A percentile compares a stretch with the other conserved stretches of the same genome.
Evolutionary conservation across 2,329 filamentous ascomycete species (phyloP).

Genomic region (Epichloe sibirici): DNA sequence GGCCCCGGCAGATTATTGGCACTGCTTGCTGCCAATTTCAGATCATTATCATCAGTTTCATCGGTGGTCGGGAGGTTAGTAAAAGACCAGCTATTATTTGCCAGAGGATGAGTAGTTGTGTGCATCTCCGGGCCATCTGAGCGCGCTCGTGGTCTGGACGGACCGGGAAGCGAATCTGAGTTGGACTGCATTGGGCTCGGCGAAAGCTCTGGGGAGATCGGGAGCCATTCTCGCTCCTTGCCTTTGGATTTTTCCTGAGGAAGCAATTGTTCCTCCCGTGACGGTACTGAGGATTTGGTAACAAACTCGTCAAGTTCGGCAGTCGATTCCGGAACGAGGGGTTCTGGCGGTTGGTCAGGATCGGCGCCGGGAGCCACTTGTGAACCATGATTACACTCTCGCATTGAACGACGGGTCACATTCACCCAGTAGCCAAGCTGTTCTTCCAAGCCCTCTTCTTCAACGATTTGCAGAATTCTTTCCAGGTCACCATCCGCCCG

Average conservation of each 20-base stretch:
- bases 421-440: conserved; percentile 48
- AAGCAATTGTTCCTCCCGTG: neutral
- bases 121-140: conserved; percentile 42
- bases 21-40: neutral
- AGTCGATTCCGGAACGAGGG: neutral
- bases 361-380: neutral
- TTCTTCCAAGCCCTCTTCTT: conserved; percentile 45
- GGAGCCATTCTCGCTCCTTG: conserved; percentile 12
- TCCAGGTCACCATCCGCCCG: conserved; percentile 47
- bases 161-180: conserved; percentile 8
- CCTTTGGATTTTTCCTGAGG: conserved; percentile 12
- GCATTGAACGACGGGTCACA: conserved; percentile 29
- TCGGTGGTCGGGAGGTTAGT: conserved; percentile 23
- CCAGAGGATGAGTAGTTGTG: conserved; percentile 37
- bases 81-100: conserved; percentile 51
- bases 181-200: conserved; percentile 5
- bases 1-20: neutral
- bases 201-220: conserved; percentile 4
- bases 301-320: neutral
- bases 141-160: conserved; percentile 36
- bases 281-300: neutral
- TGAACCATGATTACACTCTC: conserved; percentile 9
- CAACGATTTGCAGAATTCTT: conserved; percentile 47
- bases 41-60: conserved; percentile 7
- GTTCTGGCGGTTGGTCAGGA: neutral